Percentiles rank a stretch among this genome's conserved stretches.
Conservation (phyloP, 2,329 filamentous ascomycete species). For the Aspergillus carbonarius region DNA sequence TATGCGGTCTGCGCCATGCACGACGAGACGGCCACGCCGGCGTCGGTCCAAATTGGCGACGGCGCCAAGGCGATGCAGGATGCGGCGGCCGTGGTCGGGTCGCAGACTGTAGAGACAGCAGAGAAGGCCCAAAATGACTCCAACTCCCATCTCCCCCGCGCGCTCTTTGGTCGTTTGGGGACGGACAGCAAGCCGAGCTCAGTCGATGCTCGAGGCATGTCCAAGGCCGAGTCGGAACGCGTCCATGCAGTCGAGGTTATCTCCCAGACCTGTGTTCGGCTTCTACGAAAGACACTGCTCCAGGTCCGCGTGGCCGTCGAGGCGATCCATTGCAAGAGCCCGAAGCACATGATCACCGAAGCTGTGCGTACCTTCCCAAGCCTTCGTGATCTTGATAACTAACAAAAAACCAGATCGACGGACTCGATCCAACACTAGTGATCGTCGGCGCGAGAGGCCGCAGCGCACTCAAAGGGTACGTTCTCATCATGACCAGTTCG, state of each 20-base stretch:
- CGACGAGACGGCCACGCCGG: constrained; percentile 62
- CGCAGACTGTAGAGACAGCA: constrained; percentile 56
- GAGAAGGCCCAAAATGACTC: constrained; percentile 41
- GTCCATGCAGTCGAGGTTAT: constrained; percentile 79
- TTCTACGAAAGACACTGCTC: constrained; percentile 85
- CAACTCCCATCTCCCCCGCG: constrained; percentile 30
- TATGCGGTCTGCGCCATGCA: constrained; percentile 92
- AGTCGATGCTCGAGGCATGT: constrained; percentile 51
- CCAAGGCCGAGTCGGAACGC: constrained; percentile 73
- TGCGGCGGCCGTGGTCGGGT: constrained; percentile 66
- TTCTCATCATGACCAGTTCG: background rate
- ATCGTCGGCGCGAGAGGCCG: constrained; percentile 89
- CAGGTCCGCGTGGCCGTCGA: constrained; percentile 94
- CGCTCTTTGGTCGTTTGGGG: constrained; percentile 36
- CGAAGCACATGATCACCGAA: constrained; percentile 93
- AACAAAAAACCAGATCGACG: constrained; percentile 65
- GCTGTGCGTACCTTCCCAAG: constrained; percentile 55
- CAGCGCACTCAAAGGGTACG: constrained; percentile 89
- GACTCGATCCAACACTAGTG: constrained; percentile 85
- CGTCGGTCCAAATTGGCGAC: constrained; percentile 60
- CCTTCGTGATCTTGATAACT: background rate
- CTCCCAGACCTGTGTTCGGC: constrained; percentile 76
- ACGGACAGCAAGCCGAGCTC: constrained; percentile 44
- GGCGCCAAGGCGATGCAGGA: constrained; percentile 74
- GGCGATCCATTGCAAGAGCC: constrained; percentile 97